phyloP scores from a whole-genome alignment of 2,329 filamentous ascomycete species.

The Thelonectria blattea region DNA sequence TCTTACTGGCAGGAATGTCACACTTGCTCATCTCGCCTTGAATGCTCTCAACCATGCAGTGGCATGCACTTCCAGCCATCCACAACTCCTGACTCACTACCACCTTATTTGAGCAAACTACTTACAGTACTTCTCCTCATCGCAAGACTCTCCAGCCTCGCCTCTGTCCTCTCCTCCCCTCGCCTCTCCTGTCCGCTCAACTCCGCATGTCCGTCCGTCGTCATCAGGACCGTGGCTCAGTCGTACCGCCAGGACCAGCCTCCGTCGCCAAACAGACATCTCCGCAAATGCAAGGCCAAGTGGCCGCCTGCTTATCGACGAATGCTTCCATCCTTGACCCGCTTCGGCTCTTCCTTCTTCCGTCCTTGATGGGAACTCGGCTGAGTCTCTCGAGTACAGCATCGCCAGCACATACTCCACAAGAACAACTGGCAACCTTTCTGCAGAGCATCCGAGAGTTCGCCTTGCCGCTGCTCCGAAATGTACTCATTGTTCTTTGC shows the following conservation, averaged over 20 bases:
- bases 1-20: neutral
- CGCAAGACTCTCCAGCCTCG: neutral
- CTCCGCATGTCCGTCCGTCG: neutral
- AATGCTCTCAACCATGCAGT: neutral
- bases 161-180: neutral
- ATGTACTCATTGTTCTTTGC: neutral
- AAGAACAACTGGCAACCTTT: slow-evolving; percentile 4
- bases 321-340: neutral
- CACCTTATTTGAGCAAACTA: neutral
- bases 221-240: slow-evolving; percentile 7
- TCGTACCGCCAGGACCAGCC: neutral
- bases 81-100: neutral
- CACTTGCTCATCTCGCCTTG: neutral
- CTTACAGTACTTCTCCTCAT: neutral
- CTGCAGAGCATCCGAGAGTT: neutral
- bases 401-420: slow-evolving; percentile 15
- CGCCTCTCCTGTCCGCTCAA: neutral
- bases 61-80: neutral
- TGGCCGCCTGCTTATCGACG: neutral
- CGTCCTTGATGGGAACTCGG: neutral
- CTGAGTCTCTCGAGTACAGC: neutral
- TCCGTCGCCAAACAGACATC: neutral
- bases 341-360: neutral
- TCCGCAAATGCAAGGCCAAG: slow-evolving; percentile 1
- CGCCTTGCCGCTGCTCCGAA: neutral